Conservation (phyloP, 176 grass and related monocot genomes). For the Cocos nucifera region DNA sequence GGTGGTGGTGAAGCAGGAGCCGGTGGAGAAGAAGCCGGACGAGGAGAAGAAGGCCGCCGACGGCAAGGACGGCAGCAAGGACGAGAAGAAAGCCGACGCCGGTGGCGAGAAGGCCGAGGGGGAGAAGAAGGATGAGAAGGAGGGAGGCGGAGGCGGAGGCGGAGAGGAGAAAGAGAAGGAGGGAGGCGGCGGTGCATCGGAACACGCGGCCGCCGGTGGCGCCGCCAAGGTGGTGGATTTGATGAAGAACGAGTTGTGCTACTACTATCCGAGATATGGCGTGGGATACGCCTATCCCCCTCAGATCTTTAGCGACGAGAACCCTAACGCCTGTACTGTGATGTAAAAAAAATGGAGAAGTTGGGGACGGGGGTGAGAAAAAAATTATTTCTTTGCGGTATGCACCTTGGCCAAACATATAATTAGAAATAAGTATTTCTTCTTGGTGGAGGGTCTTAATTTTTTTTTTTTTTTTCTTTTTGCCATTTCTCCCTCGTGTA, state of each 20-base stretch:
- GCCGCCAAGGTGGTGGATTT: conserved; percentile 19
- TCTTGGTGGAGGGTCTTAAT: too few species aligned
- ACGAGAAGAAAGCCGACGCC: conserved; percentile 27
- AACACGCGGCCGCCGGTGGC: conserved; percentile 8
- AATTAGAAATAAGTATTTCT: too few species aligned
- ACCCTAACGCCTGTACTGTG: conserved; percentile 65
- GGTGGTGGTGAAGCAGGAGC: conserved; percentile 45
- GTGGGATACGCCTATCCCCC: conserved; percentile 42
- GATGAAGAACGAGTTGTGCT: conserved; percentile 24
- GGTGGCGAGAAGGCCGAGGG: not conserved
- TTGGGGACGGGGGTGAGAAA: not conserved
- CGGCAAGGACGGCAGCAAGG: conserved; percentile 15
- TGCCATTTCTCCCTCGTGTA: too few species aligned
- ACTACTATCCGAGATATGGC: conserved; percentile 49
- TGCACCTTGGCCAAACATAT: too few species aligned
- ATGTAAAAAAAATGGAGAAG: conserved; percentile 44
- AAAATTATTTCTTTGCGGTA: too few species aligned
- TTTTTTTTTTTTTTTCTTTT: too few species aligned
- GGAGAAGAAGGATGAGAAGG: too few species aligned
- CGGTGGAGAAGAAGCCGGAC: not conserved
- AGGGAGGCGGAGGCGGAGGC: conserved; percentile 16
- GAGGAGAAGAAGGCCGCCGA: too few species aligned
- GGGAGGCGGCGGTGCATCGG: conserved; percentile 5
- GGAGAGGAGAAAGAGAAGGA: conserved; percentile 24
- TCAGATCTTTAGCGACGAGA: conserved; percentile 79